Base-by-base conservation (phyloP, 371 early-diverging fungal genomes). In the Lichtheimia ornata region DNA sequence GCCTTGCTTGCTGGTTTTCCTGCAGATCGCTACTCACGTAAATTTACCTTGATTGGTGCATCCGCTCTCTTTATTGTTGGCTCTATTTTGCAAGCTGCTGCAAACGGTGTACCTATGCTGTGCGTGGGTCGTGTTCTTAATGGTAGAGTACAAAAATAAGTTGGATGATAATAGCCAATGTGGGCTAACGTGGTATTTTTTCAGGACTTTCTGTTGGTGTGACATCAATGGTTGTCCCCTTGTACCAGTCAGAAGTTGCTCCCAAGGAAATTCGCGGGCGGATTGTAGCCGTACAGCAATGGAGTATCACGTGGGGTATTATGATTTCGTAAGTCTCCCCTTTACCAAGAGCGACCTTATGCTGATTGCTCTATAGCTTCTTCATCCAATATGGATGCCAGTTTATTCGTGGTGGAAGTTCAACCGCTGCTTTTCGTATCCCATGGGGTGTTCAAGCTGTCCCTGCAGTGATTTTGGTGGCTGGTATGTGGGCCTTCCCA, bases 361-460 rank as follows among this genome's bases (percentile, higher is more conserved):
- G 9, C 35, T 53, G 28, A n/a, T 53, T 47, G 49, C 5, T 24
- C 15, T 57, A 22, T 45, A 64, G 66, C 12, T 68, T 68, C 59
- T 68, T 64, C 61, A 68, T 68, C 45, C 69, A 68, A 50, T 60
- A 56, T 58, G 69, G 69, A 41, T 56, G 53, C 17, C 57, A 55
- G 12, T 49, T 45, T 30, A 63, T 62, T 43, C n/a, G 53, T 11
- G 9, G n/a, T 22, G 54, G 69, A 88, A 17, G 17, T 18, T 63
- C 30, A n/a, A 62, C 80, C 43, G 79, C 82, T 28, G 76, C 88
- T 41, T 95, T 92, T 90, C 87, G 95, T 58, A 72, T 90, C 42
- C 90, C 94, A 5, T 84, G 94, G 69, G 93, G 85, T 56, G 64
- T 94, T 43, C 97, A 97, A 71, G 71, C 86, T 41, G 78, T 91